Evolutionary conservation across 495 filamentous ascomycete genomes (phyloP), one percentile per base, ranked within the genome.

Genomic region (Aspergillus wentii): DNA sequence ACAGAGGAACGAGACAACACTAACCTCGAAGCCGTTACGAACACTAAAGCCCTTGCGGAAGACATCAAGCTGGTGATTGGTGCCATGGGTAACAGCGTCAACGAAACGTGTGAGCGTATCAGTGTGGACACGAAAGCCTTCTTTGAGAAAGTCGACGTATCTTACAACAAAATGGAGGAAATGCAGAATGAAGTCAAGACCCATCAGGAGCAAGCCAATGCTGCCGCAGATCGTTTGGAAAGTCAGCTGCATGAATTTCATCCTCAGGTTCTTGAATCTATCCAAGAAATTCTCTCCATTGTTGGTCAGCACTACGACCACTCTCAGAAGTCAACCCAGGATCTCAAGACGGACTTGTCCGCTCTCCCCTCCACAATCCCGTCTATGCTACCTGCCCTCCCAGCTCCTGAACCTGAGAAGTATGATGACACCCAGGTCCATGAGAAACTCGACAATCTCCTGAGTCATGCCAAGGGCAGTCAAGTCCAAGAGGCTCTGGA

Each of bases 41-140:
- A 71, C 37, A 88, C 83, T 26, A 94, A 84, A 58, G 69, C 76
- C 2, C 77, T 91, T 22, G 79, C 86, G 0, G 90, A 96, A 44
- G 90, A 95, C 41, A 80, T 96, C 29, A 86, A 80, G 50, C 60
- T 84, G 2, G 77, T 90, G 4, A 81, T 94, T 44, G 88, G 94
- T 41, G 83, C 84, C 8, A 84, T 96, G 49, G 85, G 87, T 11
- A 73, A 78, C n/a, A 79, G 80, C 17, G 76, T 94, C 38, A 86
- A 79, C n/a, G 86, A 94, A 23, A 80, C 80, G 0, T 78, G 86
- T 26, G 87, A 94, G 56, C 87, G 87, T 43, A 81, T 90, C 69
- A 75, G 82, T 29, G 82, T 82, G 40, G 86, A 92, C 22, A 87
- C 86, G 4, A 87, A 87, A 65, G 83, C 82, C 0, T 85, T 95